Percentiles rank a stretch among this genome's conserved stretches.
phyloP scores from a whole-genome alignment of 2,329 filamentous ascomycete genomes.

The Daldinia sp. region DNA sequence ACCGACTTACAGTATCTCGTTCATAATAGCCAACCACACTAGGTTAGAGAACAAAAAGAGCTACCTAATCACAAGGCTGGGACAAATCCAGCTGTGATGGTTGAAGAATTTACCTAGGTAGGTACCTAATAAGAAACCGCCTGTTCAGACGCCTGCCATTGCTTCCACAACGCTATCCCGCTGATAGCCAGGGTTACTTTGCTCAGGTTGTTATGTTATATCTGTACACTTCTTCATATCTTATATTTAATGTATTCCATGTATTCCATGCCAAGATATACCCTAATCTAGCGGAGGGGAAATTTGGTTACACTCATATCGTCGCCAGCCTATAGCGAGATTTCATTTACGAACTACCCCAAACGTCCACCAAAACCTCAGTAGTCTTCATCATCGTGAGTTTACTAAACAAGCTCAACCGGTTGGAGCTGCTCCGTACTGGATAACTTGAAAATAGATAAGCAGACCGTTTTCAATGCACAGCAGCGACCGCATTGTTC shows the following conservation, averaged over 20 bases:
- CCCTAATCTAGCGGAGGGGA: constrained; percentile 31
- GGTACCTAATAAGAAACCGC: constrained; percentile 20
- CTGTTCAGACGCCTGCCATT: constrained; percentile 22
- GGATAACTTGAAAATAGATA: neutral
- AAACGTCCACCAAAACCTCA: constrained; percentile 14
- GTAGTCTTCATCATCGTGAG: constrained; percentile 29
- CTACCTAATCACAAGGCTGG: constrained; percentile 27
- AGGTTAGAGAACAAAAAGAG: neutral
- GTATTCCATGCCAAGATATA: constrained; percentile 28
- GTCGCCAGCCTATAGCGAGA: constrained; percentile 26
- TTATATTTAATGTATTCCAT: constrained; percentile 19
- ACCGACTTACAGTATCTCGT: constrained; percentile 2
- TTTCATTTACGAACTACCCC: constrained; percentile 22
- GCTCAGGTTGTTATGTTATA: neutral
- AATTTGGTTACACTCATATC: constrained; percentile 30
- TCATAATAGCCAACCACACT: constrained; percentile 9
- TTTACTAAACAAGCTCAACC: constrained; percentile 34
- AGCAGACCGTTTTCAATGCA: constrained; percentile 6
- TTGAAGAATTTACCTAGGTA: constrained; percentile 11
- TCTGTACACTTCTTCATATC: constrained; percentile 20
- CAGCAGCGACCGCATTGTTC: constrained; percentile 4
- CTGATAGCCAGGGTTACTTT: constrained; percentile 24
- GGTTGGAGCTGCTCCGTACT: constrained; percentile 35
- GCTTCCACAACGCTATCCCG: constrained; percentile 19
- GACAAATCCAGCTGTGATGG: constrained; percentile 14